Evolutionary conservation across 164 flowering plant species (phyloP).

Genomic region (Sedum album): DNA sequence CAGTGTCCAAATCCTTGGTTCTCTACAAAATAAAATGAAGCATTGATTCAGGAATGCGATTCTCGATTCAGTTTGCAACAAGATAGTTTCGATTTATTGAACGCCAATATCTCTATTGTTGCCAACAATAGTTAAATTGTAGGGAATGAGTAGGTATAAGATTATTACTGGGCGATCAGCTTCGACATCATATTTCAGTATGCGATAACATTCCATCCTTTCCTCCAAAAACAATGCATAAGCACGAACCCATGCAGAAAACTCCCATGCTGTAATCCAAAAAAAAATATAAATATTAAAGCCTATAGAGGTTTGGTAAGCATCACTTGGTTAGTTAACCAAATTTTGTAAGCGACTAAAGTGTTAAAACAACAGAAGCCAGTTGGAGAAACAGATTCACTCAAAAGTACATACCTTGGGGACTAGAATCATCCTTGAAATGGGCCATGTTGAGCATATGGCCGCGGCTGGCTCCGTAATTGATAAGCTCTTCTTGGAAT

Average conservation of each 20-base stretch:
- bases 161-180: constrained; percentile 77
- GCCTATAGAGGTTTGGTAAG: background rate
- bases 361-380: background rate
- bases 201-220: constrained; percentile 78
- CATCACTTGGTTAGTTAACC: background rate
- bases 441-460: constrained; percentile 92
- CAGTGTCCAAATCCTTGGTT: no score
- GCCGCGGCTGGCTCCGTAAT: constrained; percentile 72
- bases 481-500: constrained; percentile 86
- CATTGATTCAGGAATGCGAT: background rate
- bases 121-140: background rate
- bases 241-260: constrained; percentile 96
- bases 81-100: background rate
- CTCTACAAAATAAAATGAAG: constrained; percentile 31
- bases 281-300: background rate
- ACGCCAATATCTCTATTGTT: background rate
- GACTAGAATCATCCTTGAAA: constrained; percentile 95
- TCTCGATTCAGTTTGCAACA: background rate
- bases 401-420: constrained; percentile 44
- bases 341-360: background rate
- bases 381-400: background rate
- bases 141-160: background rate
- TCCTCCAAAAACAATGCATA: constrained; percentile 91
- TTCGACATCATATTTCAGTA: constrained; percentile 88
- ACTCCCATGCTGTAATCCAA: constrained; percentile 82